These are phyloP conservation scores for Solanum megistacrolobum DNA, from an alignment of 257 asterid genomes.

Conservation along the genomic window DNA sequence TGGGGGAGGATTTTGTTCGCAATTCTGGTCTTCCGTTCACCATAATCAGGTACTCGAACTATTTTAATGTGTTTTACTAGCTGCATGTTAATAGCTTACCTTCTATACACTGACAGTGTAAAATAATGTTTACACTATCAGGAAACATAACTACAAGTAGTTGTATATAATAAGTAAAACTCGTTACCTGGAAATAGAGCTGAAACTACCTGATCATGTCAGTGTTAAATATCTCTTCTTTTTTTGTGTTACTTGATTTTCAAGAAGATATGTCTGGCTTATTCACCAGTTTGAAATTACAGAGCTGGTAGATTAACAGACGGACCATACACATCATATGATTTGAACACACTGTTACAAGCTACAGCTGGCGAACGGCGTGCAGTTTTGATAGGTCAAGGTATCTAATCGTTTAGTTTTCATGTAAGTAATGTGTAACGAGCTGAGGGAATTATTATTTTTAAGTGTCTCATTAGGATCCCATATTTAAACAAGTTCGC, in stretches of 20 bases:
- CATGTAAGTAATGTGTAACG: background rate
- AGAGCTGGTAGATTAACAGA: slow-evolving; percentile 92
- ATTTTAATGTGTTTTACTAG: background rate
- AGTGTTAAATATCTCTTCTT: too few relatives aligned
- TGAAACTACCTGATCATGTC: too few relatives aligned
- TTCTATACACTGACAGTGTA: background rate
- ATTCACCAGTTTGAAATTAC: background rate
- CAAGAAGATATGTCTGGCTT: background rate
- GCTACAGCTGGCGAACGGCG: slow-evolving; percentile 99
- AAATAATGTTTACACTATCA: background rate
- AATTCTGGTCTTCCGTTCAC: slow-evolving; percentile 83
- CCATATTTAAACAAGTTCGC: background rate
- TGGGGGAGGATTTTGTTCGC: slow-evolving; percentile 95
- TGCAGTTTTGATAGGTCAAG: slow-evolving; percentile 85
- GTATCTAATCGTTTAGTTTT: slow-evolving; percentile 19
- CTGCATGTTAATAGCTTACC: background rate
- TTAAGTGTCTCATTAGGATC: background rate
- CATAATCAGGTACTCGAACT: slow-evolving; percentile 51
- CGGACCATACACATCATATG: slow-evolving; percentile 95
- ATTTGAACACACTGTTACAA: slow-evolving; percentile 82
- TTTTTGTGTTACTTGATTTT: background rate
- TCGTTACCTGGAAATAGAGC: background rate
- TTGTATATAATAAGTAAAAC: background rate
- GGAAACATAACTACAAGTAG: background rate
- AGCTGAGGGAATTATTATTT: background rate